Evolutionary conservation across 176 grass and related monocot genomes (phyloP), one percentile per base, ranked within the genome.

Genomic region (Musa itinerans): DNA sequence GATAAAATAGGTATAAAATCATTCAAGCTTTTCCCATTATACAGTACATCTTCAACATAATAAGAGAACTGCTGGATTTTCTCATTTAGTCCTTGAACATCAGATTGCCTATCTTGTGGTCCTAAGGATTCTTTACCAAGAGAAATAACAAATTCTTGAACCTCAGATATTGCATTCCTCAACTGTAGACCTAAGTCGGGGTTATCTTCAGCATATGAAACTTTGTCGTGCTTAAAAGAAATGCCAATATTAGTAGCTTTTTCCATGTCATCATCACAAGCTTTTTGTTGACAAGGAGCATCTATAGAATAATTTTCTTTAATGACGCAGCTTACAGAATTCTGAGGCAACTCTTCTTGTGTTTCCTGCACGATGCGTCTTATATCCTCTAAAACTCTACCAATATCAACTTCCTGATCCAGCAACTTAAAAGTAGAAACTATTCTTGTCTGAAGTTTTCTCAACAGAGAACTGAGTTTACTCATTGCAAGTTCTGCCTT

Each of bases 301-400:
- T 84, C 81, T 29, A 74, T 19, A 19, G 50, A 89, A 83, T 82
- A 48, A 29, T 19, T 76, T 80, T 80, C 78, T 51, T 80, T 48
- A 16, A 71, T 72, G 48, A 63, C 2, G 15, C 55, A 80, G n/a
- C 20, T 11, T 21, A 55, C 7, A 80, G 78, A 80, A 13, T 80
- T 29, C 68, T 53, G 43, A 26, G 56, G 71, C 29, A 84, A 82
- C 66, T 99, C 89, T 73, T 89, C 84, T 77, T 99, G 86, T 75
- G 89, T 82, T 76, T 92, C 96, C 80, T 89, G 93, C 0, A 99
- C 53, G 85, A 91, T 85, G 64, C 62, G 74, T 94, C 92, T 92
- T 76, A 95, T 95, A 73, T 81, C 89, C 19, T 83, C 83, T 14
- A 92, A 62, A 26, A 99, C 19, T 52, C 80, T 99, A 20, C 76